Evolutionary conservation across 805 yeast genomes (phyloP).

Genomic region (Starmera amethionina): DNA sequence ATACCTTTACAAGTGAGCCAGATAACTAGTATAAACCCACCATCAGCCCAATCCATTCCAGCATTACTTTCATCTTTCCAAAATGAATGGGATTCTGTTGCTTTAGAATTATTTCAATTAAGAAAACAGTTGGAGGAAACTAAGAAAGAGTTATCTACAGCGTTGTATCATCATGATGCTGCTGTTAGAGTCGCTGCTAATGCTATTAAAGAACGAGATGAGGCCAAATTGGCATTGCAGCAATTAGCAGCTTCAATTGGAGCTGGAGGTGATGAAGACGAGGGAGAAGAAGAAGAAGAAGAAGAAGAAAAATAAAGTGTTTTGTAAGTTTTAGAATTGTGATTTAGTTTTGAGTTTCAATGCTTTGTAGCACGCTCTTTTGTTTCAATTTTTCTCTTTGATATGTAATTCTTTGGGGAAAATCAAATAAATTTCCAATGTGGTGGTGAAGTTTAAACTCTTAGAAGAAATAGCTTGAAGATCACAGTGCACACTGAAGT

Average conservation of each 20-base stretch:
- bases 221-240: constrained; percentile 55
- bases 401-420: no score
- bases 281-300: constrained; percentile 1
- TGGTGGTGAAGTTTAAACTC: no score
- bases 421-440: no score
- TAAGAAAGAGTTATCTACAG: constrained; percentile 63
- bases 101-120: constrained; percentile 68
- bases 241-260: constrained; percentile 37
- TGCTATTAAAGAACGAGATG: constrained; percentile 68
- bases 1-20: constrained; percentile 29
- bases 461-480: no score
- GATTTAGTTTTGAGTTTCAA: no score
- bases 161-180: constrained; percentile 82
- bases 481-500: no score
- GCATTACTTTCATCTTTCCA: constrained; percentile 66
- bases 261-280: constrained; percentile 7
- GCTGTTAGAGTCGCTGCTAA: constrained; percentile 78
- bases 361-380: no score
- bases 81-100: constrained; percentile 83
- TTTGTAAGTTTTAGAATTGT: no score
- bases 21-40: constrained; percentile 29
- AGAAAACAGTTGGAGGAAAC: constrained; percentile 61
- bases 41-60: constrained; percentile 64
- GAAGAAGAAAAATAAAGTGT: not conserved
- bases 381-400: no score